These are phyloP conservation scores for Coemansia guatemalensis DNA, from an alignment of 192 early-diverging fungal genomes.

Conservation along the genomic window DNA sequence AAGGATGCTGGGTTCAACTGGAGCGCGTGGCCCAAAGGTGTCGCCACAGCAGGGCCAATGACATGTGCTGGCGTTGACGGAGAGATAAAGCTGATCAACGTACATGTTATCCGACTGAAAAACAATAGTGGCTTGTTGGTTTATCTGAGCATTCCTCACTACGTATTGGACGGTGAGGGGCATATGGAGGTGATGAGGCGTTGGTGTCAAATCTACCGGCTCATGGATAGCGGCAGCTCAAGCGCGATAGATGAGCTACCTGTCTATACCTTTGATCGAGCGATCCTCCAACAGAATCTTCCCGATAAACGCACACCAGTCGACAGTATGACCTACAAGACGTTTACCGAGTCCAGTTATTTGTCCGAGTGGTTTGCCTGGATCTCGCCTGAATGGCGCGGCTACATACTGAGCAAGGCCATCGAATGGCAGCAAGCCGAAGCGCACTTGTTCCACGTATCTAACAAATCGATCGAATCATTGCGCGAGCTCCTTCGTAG, in stretches of 20 bases:
- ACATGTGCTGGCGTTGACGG: conserved; percentile 16
- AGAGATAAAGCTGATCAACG: conserved; percentile 45
- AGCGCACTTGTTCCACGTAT: conserved; percentile 45
- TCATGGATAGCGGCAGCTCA: conserved; percentile 7
- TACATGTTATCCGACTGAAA: conserved; percentile 35
- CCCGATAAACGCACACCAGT: conserved; percentile 35
- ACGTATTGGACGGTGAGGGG: conserved; percentile 29
- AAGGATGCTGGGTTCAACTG: conserved; percentile 25
- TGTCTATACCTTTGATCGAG: conserved; percentile 21
- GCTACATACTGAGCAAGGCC: conserved; percentile 26
- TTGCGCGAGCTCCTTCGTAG: conserved; percentile 17
- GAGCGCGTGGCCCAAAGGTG: conserved; percentile 41
- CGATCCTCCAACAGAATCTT: conserved; percentile 6
- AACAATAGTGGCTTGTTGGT: conserved; percentile 43
- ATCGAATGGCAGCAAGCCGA: conserved; percentile 34
- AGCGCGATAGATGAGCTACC: conserved; percentile 17
- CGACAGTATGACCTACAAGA: conserved; percentile 14
- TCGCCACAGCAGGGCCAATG: conserved; percentile 40
- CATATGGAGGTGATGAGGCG: conserved; percentile 40
- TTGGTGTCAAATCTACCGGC: conserved; percentile 32
- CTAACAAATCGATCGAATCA: conserved; percentile 21
- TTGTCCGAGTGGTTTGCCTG: conserved; percentile 42
- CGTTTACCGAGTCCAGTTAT: conserved; percentile 20
- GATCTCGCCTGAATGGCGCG: conserved; percentile 41
- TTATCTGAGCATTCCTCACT: conserved; percentile 46